Evolutionary conservation across 225 moss, liverwort and hornwort species (phyloP).

Genomic region (Sphagnum contortum): DNA sequence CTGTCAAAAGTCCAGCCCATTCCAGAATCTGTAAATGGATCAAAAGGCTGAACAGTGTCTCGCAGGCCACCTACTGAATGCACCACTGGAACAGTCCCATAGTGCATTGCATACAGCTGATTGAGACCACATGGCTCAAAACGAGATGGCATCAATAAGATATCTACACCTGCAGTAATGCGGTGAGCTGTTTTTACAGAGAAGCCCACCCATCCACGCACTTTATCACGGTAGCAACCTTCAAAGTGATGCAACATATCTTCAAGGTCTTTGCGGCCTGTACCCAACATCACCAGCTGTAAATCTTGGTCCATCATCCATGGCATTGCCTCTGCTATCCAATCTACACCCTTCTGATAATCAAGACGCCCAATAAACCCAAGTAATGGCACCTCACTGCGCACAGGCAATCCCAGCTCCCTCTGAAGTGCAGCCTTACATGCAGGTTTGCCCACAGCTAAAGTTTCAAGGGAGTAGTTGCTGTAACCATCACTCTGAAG

Average conservation of each 20-base stretch:
- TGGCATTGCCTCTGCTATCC: slow-evolving; percentile 67
- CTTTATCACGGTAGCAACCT: slow-evolving; percentile 46
- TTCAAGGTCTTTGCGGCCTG: slow-evolving; percentile 62
- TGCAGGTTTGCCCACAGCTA: slow-evolving; percentile 40
- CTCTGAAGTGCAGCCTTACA: slow-evolving; percentile 72
- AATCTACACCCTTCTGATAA: slow-evolving; percentile 62
- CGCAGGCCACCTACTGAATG: slow-evolving; percentile 67
- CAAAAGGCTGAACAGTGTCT: slow-evolving; percentile 70
- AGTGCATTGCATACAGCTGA: slow-evolving; percentile 76
- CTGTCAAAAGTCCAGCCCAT: slow-evolving; percentile 67
- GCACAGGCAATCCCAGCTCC: slow-evolving; percentile 57
- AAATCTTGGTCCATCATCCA: slow-evolving; percentile 80
- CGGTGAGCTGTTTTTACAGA: slow-evolving; percentile 65
- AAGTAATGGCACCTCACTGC: slow-evolving; percentile 53
- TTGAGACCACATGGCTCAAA: slow-evolving; percentile 83
- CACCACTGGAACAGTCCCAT: slow-evolving; percentile 71
- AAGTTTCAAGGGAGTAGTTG: slow-evolving; percentile 25
- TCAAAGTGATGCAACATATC: slow-evolving; percentile 58
- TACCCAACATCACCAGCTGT: slow-evolving; percentile 70
- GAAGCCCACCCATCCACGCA: slow-evolving; percentile 84
- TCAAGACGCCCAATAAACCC: slow-evolving; percentile 80
- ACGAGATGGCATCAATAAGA: slow-evolving; percentile 69
- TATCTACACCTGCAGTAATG: slow-evolving; percentile 69
- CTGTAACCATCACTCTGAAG: slow-evolving; percentile 51
- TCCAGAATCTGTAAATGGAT: slow-evolving; percentile 61